Evolutionary conservation across 495 filamentous ascomycete species (phyloP).

Genomic region (Trichoderma asperelloides): DNA sequence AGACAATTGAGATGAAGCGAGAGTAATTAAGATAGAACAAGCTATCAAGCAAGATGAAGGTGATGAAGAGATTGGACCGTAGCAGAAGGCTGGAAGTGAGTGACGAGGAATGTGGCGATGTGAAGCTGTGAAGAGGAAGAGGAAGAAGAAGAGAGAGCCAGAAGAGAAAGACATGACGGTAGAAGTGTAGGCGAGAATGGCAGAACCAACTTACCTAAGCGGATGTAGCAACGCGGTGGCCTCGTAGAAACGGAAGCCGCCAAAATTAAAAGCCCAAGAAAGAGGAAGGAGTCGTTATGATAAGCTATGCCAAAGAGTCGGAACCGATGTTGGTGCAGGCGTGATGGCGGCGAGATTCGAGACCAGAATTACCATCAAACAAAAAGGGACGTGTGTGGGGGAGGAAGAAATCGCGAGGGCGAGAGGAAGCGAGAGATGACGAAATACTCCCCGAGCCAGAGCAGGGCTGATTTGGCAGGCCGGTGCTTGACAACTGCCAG

Average conservation of each 20-base stretch:
- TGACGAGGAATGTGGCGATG: conserved; percentile 21
- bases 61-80: conserved; percentile 27
- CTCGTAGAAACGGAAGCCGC: not conserved
- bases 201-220: not conserved
- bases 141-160: conserved; percentile 16
- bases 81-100: conserved; percentile 25
- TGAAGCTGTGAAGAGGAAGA: conserved; percentile 38
- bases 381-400: not conserved
- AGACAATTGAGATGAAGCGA: conserved; percentile 42
- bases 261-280: not conserved
- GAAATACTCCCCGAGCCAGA: not conserved
- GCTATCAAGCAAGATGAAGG: conserved; percentile 45
- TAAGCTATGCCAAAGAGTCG: not conserved
- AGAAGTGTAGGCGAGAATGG: conserved; percentile 8
- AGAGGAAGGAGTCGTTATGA: not conserved
- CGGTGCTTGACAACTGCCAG: not conserved
- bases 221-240: not conserved
- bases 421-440: conserved; percentile 6
- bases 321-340: not conserved
- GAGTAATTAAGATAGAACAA: conserved; percentile 45
- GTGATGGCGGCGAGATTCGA: not conserved
- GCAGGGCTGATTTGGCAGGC: not conserved
- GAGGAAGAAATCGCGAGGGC: not conserved
- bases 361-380: not conserved
- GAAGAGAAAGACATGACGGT: conserved; percentile 13